Evolutionary conservation across 2,329 filamentous ascomycete genomes (phyloP).

Genomic region (Colletotrichum sp.): DNA sequence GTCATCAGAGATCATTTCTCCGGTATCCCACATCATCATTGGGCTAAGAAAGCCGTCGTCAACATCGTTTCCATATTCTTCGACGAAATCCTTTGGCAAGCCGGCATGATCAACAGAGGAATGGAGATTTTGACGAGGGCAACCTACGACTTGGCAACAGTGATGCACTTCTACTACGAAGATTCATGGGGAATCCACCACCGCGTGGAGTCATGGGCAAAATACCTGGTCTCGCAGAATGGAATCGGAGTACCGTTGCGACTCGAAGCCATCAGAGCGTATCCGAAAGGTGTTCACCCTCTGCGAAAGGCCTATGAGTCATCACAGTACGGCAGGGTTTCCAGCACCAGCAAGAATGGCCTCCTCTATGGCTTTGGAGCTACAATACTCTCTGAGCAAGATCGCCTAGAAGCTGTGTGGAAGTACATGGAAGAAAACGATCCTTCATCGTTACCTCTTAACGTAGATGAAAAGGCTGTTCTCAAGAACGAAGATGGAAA

Average conservation of each 20-base stretch:
- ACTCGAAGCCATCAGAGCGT: neutral
- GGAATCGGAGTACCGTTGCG: neutral
- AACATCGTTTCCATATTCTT: neutral
- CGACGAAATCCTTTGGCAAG: neutral
- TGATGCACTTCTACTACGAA: neutral
- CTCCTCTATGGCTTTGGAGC: neutral
- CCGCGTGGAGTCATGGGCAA: neutral
- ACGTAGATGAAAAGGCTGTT: fast-evolving
- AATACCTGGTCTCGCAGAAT: neutral
- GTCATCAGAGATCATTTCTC: neutral
- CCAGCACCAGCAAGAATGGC: neutral
- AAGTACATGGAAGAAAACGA: neutral
- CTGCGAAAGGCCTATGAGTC: neutral
- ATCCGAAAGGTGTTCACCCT: neutral
- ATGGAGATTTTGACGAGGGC: neutral
- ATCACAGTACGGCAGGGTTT: neutral
- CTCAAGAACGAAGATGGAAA: neutral
- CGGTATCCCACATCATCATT: neutral
- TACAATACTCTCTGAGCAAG: neutral
- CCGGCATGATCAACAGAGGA: neutral
- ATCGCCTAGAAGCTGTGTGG: neutral
- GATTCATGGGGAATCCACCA: neutral
- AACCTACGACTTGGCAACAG: neutral
- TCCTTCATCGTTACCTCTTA: neutral
- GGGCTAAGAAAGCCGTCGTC: neutral